Conservation (phyloP, 257 asterid species). For the Salvia splendens region DNA sequence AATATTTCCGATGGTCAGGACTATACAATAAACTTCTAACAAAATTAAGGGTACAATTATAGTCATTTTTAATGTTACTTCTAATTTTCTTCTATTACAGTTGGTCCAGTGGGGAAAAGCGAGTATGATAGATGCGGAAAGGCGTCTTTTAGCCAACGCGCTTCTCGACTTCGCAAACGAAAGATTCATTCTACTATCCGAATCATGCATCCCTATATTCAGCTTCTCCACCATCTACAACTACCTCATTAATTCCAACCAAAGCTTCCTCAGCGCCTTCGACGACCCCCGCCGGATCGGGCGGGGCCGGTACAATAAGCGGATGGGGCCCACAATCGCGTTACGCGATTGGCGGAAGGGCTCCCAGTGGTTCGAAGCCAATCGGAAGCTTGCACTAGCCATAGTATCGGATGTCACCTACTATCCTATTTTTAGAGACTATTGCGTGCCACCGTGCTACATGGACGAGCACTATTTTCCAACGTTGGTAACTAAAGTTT, state of each 20-base stretch:
- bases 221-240: slow-evolving; percentile 62
- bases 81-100: slow-evolving; percentile 34
- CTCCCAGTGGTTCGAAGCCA: slow-evolving; percentile 74
- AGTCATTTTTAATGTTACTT: too few species aligned
- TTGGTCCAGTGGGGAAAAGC: slow-evolving; percentile 71
- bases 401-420: slow-evolving; percentile 53
- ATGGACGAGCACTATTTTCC: slow-evolving; percentile 89
- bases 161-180: slow-evolving; percentile 68
- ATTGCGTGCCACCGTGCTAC: slow-evolving; percentile 82
- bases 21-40: too few species aligned
- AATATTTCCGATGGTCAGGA: too few species aligned
- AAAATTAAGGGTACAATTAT: too few species aligned
- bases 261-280: slow-evolving; percentile 56
- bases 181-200: slow-evolving; percentile 68
- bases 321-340: slow-evolving; percentile 56
- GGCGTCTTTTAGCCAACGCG: slow-evolving; percentile 73
- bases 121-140: slow-evolving; percentile 74
- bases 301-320: slow-evolving; percentile 67
- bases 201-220: slow-evolving; percentile 77
- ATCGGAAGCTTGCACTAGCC: slow-evolving; percentile 50
- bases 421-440: slow-evolving; percentile 54
- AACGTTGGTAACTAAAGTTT: slow-evolving; percentile 58
- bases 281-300: slow-evolving; percentile 65
- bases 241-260: slow-evolving; percentile 54
- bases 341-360: slow-evolving; percentile 73